phyloP scores from a whole-genome alignment of 2,329 filamentous ascomycete species.

The Arthrobotrys iridis region DNA sequence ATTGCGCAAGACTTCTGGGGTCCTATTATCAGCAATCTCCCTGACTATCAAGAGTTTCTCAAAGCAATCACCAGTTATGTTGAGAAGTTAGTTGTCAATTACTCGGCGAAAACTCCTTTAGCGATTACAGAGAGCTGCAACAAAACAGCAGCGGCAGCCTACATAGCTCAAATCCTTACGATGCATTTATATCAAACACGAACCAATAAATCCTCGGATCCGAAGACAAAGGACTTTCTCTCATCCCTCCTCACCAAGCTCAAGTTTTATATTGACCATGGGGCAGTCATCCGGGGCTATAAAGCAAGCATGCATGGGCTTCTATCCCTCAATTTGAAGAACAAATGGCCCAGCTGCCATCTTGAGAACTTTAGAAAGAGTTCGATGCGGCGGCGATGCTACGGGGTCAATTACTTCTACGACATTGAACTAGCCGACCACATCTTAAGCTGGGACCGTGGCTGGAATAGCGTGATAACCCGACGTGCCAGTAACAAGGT shows the following conservation, averaged over 20 bases:
- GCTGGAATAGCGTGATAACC: slow-evolving; percentile 76
- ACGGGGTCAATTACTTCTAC: slow-evolving; percentile 85
- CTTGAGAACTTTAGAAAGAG: slow-evolving; percentile 85
- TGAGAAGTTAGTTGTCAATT: slow-evolving; percentile 57
- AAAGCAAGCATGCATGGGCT: slow-evolving; percentile 88
- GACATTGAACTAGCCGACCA: slow-evolving; percentile 78
- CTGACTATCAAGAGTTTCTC: slow-evolving; percentile 78
- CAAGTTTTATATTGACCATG: slow-evolving; percentile 81
- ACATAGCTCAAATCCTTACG: slow-evolving; percentile 85
- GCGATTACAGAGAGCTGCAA: slow-evolving; percentile 63
- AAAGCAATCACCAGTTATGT: slow-evolving; percentile 77
- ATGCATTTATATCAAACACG: slow-evolving; percentile 90
- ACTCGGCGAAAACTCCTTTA: slow-evolving; percentile 56
- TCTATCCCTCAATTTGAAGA: slow-evolving; percentile 83
- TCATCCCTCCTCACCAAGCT: slow-evolving; percentile 78
- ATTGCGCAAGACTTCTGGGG: slow-evolving; percentile 94
- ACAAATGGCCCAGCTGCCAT: slow-evolving; percentile 77
- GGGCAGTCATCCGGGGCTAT: slow-evolving; percentile 80
- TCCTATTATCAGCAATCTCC: slow-evolving; percentile 85
- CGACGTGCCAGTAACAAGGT: slow-evolving; percentile 74
- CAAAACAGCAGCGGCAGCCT: slow-evolving; percentile 71
- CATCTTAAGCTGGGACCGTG: slow-evolving; percentile 78
- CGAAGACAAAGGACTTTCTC: slow-evolving; percentile 72
- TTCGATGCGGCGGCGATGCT: slow-evolving; percentile 70
- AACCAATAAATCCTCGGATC: slow-evolving; percentile 62